These are phyloP conservation scores for Cercospora sp. DNA, from an alignment of 2,329 filamentous ascomycete species.

Conservation along the genomic window DNA sequence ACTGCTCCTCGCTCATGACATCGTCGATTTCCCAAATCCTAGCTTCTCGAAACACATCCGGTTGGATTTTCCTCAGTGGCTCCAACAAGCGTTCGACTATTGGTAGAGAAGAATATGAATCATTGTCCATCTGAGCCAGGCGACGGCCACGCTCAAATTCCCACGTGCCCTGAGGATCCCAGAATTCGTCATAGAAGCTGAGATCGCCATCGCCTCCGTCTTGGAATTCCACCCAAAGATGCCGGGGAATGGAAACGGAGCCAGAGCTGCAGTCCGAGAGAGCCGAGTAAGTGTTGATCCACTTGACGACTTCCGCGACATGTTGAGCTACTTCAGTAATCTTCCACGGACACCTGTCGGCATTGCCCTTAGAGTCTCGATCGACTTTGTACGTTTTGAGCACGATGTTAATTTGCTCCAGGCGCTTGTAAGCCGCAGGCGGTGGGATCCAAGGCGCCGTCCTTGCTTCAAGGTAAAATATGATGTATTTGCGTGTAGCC, in stretches of 20 bases:
- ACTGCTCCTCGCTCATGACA: not conserved
- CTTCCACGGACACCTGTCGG: not conserved
- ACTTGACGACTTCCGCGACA: not conserved
- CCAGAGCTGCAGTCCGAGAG: not conserved
- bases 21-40: not conserved
- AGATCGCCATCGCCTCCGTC: not conserved
- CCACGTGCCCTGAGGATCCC: not conserved
- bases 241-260: not conserved
- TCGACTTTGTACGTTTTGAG: not conserved
- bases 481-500: not conserved
- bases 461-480: not conserved
- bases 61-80: not conserved
- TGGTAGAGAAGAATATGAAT: not conserved
- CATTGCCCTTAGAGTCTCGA: not conserved
- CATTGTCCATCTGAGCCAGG: not conserved
- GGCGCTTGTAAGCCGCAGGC: not conserved
- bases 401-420: not conserved
- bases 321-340: not conserved
- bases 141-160: not conserved
- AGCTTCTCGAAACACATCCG: not conserved
- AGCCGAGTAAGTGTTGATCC: not conserved
- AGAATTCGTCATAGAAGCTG: not conserved
- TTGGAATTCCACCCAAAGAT: not conserved
- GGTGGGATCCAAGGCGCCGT: not conserved
- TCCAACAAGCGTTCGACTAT: not conserved